A percentile compares a stretch with the other conserved stretches of the same genome.
Conservation (phyloP, 805 yeast species). For the Pichia kluyveri region DNA sequence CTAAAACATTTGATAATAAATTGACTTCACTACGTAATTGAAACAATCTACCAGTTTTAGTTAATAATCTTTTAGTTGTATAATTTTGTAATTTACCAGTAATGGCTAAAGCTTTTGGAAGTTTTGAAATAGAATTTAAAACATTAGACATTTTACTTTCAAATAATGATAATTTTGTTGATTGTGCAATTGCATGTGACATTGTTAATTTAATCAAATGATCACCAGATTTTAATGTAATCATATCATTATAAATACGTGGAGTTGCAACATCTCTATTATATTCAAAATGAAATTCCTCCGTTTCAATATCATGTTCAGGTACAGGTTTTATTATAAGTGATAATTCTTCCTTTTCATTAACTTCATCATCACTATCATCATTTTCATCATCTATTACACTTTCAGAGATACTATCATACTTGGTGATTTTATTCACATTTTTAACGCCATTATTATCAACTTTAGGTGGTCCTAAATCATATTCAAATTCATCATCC, state of each 20-base stretch:
- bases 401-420: background rate
- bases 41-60: slow-evolving; percentile 84
- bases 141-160: slow-evolving; percentile 86
- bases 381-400: slow-evolving; percentile 5
- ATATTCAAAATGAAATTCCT: slow-evolving; percentile 73
- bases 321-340: slow-evolving; percentile 65
- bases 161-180: slow-evolving; percentile 82
- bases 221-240: slow-evolving; percentile 83
- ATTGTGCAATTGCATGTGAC: slow-evolving; percentile 96
- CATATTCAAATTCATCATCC: background rate
- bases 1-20: slow-evolving; percentile 79
- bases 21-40: slow-evolving; percentile 91
- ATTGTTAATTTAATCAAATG: slow-evolving; percentile 86
- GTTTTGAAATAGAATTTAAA: slow-evolving; percentile 73
- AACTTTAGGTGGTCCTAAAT: background rate
- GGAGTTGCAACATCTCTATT: slow-evolving; percentile 38
- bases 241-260: slow-evolving; percentile 86
- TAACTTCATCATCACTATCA: slow-evolving; percentile 3
- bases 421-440: background rate
- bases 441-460: background rate
- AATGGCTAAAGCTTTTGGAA: slow-evolving; percentile 83
- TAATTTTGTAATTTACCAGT: slow-evolving; percentile 77
- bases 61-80: slow-evolving; percentile 73
- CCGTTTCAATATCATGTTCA: slow-evolving; percentile 89
- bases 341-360: slow-evolving; percentile 17